Percentiles rank a stretch among this genome's conserved stretches.
Conservation (phyloP, 306 rosid species). For the Cucumis hystrix region DNA sequence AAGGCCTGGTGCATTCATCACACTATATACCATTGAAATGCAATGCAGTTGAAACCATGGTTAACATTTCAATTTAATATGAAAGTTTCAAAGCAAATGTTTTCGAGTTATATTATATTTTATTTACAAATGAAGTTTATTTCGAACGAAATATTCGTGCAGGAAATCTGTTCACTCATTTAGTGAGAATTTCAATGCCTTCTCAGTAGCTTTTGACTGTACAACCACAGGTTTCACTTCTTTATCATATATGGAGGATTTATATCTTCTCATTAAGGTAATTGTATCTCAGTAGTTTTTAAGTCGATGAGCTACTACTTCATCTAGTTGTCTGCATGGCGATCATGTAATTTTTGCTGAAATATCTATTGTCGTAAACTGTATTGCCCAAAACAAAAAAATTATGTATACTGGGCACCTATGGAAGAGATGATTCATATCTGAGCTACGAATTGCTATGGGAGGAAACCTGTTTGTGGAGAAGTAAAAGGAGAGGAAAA, state of each 20-base stretch:
- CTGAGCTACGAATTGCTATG: neutral
- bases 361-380: neutral
- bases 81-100: neutral
- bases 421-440: neutral
- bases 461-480: neutral
- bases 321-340: neutral
- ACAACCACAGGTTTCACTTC: conserved; percentile 46
- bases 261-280: conserved; percentile 58
- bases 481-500: neutral
- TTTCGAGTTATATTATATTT: neutral
- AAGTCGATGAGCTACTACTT: neutral
- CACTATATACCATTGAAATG: neutral
- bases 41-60: neutral
- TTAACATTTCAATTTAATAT: neutral
- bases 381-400: neutral
- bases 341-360: neutral
- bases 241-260: conserved; percentile 61
- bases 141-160: conserved; percentile 20
- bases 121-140: conserved; percentile 3
- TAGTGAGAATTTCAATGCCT: conserved; percentile 35
- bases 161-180: conserved; percentile 64
- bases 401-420: neutral
- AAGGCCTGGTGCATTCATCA: neutral
- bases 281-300: neutral
- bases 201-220: conserved; percentile 42